Base-by-base conservation (phyloP, 148 eudicot species). In the Nepenthes gracilis region DNA sequence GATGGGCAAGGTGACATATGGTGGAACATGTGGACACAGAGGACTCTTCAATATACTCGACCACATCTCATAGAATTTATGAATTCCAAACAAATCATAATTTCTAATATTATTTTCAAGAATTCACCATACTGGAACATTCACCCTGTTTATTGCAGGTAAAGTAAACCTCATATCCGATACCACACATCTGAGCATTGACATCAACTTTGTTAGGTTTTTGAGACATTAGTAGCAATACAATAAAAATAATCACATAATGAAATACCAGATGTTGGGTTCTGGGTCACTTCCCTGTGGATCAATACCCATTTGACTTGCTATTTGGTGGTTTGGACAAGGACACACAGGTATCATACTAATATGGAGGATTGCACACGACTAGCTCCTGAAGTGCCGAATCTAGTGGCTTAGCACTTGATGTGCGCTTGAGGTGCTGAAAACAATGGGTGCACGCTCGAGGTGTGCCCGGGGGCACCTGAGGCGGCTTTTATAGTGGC, bases 81-180 rank as follows among this genome's bases (percentile, higher is more conserved):
- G 84, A 64, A 85, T 73, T 94, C 99, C 50, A 77, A 71, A 47
- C 61, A 74, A 67, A 77, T 94, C 35, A 76, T 87, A 34, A 83
- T 94, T 36, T 94, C 97, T 15, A 94, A 86, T 78, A 81, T 94
- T 45, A 74, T 81, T 33, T 74, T 94, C 67, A 84, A 85, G 82
- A 83, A 94, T 74, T 94, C 99, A 4, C 95, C 99, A 33, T 94
- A 83, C 72, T 94, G 99, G 99, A 94, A 81, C 66, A 72, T 94
- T 63, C 97, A 94, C 74, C 99, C 99, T 10, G 97, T 94, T 23
- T 94, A 94, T 69, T 86, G 97, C 86, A 94, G 92, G 99, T 89
- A 84, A 64, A 35, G 2, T 11, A 11, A 49, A 10, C 53, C 3
- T 49, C 13, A 49, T 11, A 2, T 49, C 15, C 13, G 1, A 45